Conservation (phyloP, 108 stramenopile genomes). For the Craspedostauros australis region DNA sequence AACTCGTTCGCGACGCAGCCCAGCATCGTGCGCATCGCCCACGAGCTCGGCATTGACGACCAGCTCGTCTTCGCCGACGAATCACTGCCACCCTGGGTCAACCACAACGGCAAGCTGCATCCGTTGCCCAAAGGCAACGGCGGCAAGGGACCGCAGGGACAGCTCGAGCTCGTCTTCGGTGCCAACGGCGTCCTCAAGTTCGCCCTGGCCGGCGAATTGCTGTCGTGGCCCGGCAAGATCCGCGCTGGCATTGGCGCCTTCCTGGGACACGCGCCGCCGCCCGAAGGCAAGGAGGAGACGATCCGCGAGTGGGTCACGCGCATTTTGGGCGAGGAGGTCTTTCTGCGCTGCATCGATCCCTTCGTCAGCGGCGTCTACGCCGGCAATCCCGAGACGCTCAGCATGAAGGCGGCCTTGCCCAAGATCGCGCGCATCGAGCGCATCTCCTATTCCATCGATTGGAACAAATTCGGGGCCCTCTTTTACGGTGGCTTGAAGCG, state of each 20-base stretch:
- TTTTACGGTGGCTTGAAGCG: conserved; percentile 78
- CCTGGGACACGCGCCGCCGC: conserved; percentile 59
- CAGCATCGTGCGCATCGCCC: conserved; percentile 77
- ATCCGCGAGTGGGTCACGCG: conserved; percentile 92
- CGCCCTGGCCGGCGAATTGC: conserved; percentile 57
- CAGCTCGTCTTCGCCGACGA: conserved; percentile 91
- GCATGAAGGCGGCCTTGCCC: conserved; percentile 86
- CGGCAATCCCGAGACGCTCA: conserved; percentile 88
- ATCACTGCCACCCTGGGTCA: conserved; percentile 79
- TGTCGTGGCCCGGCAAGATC: conserved; percentile 92
- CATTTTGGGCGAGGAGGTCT: conserved; percentile 87
- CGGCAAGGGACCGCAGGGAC: conserved; percentile 77
- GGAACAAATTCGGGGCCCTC: conserved; percentile 80
- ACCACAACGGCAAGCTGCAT: conserved; percentile 83
- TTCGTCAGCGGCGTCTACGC: conserved; percentile 96
- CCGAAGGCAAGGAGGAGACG: conserved; percentile 81
- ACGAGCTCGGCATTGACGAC: conserved; percentile 85
- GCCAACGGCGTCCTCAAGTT: conserved; percentile 75
- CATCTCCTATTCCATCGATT: conserved; percentile 60
- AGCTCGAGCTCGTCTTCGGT: conserved; percentile 77
- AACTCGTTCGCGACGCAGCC: conserved; percentile 90
- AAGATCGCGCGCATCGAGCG: conserved; percentile 84
- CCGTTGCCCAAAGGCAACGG: conserved; percentile 87
- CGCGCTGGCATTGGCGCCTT: conserved; percentile 94
- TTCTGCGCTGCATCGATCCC: conserved; percentile 88